Percentiles rank a stretch among this genome's conserved stretches.
These are phyloP conservation scores for Naganishia sp. DNA, from an alignment of 1,284 basidiomycete genomes.

Conservation along the genomic window DNA sequence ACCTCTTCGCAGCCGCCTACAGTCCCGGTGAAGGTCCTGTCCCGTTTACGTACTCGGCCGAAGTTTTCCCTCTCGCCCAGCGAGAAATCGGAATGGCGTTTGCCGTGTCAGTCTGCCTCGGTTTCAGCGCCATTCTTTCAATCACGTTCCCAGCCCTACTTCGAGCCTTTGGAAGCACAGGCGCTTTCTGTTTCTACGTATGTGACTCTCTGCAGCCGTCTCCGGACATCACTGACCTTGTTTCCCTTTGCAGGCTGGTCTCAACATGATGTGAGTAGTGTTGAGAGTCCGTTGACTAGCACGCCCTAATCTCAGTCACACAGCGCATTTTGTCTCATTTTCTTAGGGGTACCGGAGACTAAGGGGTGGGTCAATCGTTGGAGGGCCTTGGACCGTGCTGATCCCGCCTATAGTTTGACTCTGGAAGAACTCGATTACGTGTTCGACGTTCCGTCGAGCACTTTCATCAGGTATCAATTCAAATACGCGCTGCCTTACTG, in stretches of 20 bases:
- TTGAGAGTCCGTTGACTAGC: neutral
- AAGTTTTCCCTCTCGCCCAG: slow-evolving; percentile 57
- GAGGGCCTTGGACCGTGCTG: too few species aligned
- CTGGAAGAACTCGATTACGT: slow-evolving; percentile 71
- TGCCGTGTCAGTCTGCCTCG: slow-evolving; percentile 25
- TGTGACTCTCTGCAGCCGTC: neutral
- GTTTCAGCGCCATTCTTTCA: slow-evolving; percentile 61
- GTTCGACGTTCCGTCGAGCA: slow-evolving; percentile 68
- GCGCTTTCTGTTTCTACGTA: slow-evolving; percentile 60
- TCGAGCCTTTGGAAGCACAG: slow-evolving; percentile 64
- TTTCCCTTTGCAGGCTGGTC: slow-evolving; percentile 52
- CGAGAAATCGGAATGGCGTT: slow-evolving; percentile 36
- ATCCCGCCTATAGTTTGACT: slow-evolving; percentile 54
- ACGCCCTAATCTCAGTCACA: neutral
- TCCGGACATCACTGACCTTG: neutral
- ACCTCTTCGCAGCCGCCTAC: slow-evolving; percentile 66
- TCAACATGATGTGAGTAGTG: slow-evolving; percentile 46
- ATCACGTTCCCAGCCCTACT: slow-evolving; percentile 71
- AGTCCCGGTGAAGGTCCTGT: slow-evolving; percentile 71
- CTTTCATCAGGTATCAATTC: slow-evolving; percentile 65
- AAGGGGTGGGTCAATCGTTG: slow-evolving; percentile 57
- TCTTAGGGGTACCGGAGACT: slow-evolving; percentile 65
- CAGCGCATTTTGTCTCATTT: slow-evolving; percentile 47
- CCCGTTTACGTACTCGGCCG: slow-evolving; percentile 59
- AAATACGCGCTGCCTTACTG: slow-evolving; percentile 25